These are phyloP conservation scores for Paramecium primaurelia DNA, from an alignment of 73 alveolate species.

Conservation along the genomic window DNA sequence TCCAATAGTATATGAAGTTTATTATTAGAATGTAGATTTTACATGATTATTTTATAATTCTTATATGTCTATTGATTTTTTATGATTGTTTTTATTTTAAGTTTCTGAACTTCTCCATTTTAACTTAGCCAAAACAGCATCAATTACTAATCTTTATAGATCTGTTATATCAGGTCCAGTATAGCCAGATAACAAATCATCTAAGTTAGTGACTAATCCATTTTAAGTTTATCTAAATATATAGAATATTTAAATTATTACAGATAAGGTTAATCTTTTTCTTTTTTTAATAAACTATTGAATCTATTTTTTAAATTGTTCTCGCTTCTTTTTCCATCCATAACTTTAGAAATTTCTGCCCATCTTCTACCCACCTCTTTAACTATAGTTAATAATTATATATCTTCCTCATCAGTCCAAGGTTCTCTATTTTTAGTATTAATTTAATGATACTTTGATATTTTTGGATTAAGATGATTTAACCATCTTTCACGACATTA, in stretches of 20 bases:
- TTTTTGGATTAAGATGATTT: constrained; percentile 28
- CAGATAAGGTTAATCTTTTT: not conserved
- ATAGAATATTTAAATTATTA: not conserved
- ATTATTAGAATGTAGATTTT: not conserved
- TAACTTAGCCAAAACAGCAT: not conserved
- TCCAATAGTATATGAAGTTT: not conserved
- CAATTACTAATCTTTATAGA: not conserved
- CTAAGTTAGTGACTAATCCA: not conserved
- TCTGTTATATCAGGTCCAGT: not conserved
- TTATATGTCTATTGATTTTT: not conserved
- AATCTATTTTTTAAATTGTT: constrained; percentile 23
- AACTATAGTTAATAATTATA: not conserved
- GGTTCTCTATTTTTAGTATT: not conserved
- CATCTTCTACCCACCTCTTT: constrained; percentile 36
- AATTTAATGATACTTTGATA: not conserved
- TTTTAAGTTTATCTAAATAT: not conserved
- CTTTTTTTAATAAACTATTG: constrained; percentile 13
- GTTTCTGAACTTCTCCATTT: not conserved
- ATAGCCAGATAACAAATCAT: constrained; percentile 4
- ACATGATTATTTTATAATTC: not conserved
- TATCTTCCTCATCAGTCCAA: constrained; percentile 14
- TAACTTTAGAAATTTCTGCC: constrained; percentile 44
- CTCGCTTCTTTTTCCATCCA: constrained; percentile 41
- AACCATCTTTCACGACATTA: constrained; percentile 49
- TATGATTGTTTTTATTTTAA: not conserved